Evolutionary conservation across 164 flowering plant species (phyloP).

Genomic region (Cinnamomum chago): DNA sequence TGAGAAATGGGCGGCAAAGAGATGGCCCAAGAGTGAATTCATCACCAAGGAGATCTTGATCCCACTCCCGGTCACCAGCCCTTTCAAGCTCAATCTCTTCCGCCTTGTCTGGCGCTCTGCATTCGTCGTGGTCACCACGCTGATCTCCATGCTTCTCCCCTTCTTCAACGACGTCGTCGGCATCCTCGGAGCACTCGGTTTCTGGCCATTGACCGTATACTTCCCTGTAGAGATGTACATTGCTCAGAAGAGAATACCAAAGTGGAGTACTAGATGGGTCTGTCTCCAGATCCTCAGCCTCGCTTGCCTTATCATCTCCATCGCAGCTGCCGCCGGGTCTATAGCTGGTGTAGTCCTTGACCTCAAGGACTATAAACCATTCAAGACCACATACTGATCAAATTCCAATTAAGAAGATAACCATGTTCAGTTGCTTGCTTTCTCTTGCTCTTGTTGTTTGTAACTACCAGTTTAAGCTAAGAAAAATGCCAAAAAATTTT

Average conservation of each 20-base stretch:
- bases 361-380: conserved; percentile 44
- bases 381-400: conserved; percentile 35
- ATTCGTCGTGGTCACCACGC: conserved; percentile 53
- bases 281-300: conserved; percentile 51
- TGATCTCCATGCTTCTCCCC: conserved; percentile 68
- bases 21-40: conserved; percentile 38
- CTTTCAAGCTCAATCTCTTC: conserved; percentile 49
- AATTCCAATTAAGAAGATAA: background rate
- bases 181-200: conserved; percentile 61
- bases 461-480: background rate
- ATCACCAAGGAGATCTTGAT: conserved; percentile 37
- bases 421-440: background rate
- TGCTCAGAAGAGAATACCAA: conserved; percentile 47
- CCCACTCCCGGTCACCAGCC: conserved; percentile 30
- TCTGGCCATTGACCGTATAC: conserved; percentile 74
- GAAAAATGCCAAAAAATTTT: background rate
- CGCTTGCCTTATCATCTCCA: conserved; percentile 48
- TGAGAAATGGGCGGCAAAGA: conserved; percentile 38
- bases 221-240: conserved; percentile 82
- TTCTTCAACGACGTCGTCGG: conserved; percentile 73
- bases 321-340: conserved; percentile 68
- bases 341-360: conserved; percentile 44
- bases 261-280: conserved; percentile 58
- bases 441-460: background rate
- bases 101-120: conserved; percentile 50